phyloP scores from a whole-genome alignment of 73 alveolate genomes.

The Breviolum minutum region DNA sequence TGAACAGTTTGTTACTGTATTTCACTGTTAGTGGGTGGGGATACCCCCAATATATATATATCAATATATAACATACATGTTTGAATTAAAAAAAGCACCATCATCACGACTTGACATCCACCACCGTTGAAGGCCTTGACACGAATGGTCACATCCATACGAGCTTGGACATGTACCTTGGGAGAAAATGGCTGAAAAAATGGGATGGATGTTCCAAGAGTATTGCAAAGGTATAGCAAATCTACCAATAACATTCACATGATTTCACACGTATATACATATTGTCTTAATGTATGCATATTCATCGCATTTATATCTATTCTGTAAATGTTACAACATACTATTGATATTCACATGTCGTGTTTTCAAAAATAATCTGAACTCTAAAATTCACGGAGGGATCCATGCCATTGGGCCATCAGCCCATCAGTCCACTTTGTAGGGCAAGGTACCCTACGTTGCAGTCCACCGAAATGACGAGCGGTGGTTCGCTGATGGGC shows the following conservation, averaged over 20 bases:
- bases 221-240: no score
- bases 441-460: neutral
- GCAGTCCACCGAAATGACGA: conserved; percentile 63
- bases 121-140: conserved; percentile 33
- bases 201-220: neutral
- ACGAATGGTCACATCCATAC: conserved; percentile 58
- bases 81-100: no score
- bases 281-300: no score
- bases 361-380: neutral
- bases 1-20: no score
- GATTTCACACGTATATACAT: no score
- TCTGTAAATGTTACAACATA: no score
- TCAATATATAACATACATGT: no score
- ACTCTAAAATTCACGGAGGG: neutral
- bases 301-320: neutral
- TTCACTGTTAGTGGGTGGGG: no score
- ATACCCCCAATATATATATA: no score
- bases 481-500: conserved; percentile 2
- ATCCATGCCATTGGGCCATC: neutral
- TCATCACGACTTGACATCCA: no score
- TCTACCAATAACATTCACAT: no score
- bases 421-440: neutral
- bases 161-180: conserved; percentile 74
- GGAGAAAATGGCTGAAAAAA: neutral
- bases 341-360: no score